Evolutionary conservation across 169 alveolate species (phyloP), one percentile per base, ranked within the genome.

Genomic region (Eimeria acervulina): DNA sequence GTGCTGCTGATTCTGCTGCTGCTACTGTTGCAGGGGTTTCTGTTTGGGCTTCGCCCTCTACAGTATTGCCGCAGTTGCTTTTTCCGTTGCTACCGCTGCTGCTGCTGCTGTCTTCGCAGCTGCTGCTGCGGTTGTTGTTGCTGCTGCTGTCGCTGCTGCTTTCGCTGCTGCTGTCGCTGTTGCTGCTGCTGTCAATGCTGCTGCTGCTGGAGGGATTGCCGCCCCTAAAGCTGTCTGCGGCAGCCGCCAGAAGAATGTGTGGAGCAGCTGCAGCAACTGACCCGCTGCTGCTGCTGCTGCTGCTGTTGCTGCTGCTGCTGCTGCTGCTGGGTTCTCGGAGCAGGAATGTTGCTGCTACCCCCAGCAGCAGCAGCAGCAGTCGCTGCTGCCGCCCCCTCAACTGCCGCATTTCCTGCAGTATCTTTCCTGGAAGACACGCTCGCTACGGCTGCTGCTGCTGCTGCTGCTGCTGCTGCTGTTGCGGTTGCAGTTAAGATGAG

Each of bases 361-460:
- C 55, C 12, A 47, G 12, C 19, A 47, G 12, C 19, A 47, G 55
- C 19, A 47, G 89, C 63, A 13, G 89, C 89, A 38, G 89, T n/a
- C 33, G 59, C 66, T 40, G 89, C 89, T 8, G 66, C 89, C 28
- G 33, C 33, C 63, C 13, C 61, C 89, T 6, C 5, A 55, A 5
- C 12, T 19, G 8, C n/a, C 33, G 66, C 89, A 78, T 78, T 31
- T 36, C 52, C 84, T 28, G 84, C 47, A 0, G 42, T 17, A 31
- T 31, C 12, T 33, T 26, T 72, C 1, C n/a, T 26, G 15, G 89
- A 78, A 78, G 6, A 36, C 44, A 19, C 63, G 36, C 8, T 23
- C 38, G 89, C 89, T 78, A 63, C 66, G 33, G 61, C 89, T 78
- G 89, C 52, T 78, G 89, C 89, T 78, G 63, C 59, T 78, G 89